Conservation (phyloP, 805 yeast genomes). For the Starmerella potacharoeniae region DNA sequence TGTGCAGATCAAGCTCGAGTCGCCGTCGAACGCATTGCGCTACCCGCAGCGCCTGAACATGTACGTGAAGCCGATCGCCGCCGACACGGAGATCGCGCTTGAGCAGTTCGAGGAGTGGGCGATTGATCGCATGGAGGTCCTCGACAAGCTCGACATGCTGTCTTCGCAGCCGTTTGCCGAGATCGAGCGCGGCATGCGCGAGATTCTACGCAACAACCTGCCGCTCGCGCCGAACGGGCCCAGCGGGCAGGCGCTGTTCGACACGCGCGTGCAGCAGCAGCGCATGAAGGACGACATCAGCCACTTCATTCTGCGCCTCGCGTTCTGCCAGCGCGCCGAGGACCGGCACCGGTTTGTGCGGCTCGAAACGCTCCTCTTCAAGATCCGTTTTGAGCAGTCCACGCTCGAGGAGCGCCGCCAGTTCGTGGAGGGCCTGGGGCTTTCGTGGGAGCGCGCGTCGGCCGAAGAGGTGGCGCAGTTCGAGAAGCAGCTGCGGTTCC, state of each 20-base stretch:
- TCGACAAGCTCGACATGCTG: constrained; percentile 74
- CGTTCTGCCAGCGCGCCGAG: constrained; percentile 76
- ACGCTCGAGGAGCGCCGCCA: constrained; percentile 55
- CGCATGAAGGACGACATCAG: constrained; percentile 84
- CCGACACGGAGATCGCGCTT: constrained; percentile 72
- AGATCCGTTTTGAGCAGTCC: constrained; percentile 54
- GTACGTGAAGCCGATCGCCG: constrained; percentile 52
- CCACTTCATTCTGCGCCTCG: constrained; percentile 77
- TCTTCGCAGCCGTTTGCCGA: constrained; percentile 39
- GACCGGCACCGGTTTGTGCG: constrained; percentile 65
- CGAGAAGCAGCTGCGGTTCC: constrained; percentile 37
- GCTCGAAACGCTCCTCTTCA: constrained; percentile 66
- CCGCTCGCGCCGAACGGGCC: constrained; percentile 39
- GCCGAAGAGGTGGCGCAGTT: constrained; percentile 48
- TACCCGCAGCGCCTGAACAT: constrained; percentile 57
- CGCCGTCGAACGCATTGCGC: constrained; percentile 12
- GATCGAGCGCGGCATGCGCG: constrained; percentile 51
- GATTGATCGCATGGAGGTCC: constrained; percentile 70
- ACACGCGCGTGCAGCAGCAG: constrained; percentile 31
- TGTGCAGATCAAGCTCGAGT: constrained; percentile 11
- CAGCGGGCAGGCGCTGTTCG: constrained; percentile 1
- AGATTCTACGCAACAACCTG: constrained; percentile 49
- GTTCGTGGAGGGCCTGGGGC: constrained; percentile 53
- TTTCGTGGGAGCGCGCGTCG: constrained; percentile 61
- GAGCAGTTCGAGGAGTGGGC: constrained; percentile 96